A percentile compares a stretch with the other conserved stretches of the same genome.
These are phyloP conservation scores for Sphagnurus paluster DNA, from an alignment of 1,284 basidiomycete genomes.

Conservation along the genomic window DNA sequence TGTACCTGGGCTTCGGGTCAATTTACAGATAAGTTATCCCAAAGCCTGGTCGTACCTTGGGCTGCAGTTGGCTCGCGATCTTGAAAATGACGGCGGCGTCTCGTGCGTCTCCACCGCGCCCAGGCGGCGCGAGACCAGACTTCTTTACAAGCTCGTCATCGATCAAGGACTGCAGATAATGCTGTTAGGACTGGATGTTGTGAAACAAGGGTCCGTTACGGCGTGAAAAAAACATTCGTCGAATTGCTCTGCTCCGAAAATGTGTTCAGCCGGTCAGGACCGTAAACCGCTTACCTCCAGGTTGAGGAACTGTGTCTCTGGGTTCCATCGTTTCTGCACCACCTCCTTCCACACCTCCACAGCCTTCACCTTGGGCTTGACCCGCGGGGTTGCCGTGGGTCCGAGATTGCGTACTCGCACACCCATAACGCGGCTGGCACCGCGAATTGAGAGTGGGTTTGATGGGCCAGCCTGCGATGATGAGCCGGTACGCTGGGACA, in stretches of 20 bases:
- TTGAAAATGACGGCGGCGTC: conserved; percentile 86
- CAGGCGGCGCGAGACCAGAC: conserved; percentile 65
- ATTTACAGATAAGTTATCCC: no score
- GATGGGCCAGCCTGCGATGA: conserved; percentile 36
- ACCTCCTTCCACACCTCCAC: conserved; percentile 72
- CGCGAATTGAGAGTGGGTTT: conserved; percentile 54
- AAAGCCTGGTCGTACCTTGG: conserved; percentile 53
- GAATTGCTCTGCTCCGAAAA: conserved; percentile 21
- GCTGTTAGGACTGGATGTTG: conserved; percentile 25
- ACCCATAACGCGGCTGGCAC: conserved; percentile 50
- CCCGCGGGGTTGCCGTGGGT: conserved; percentile 1
- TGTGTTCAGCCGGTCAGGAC: conserved; percentile 18
- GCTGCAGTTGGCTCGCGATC: conserved; percentile 75
- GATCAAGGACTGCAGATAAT: conserved; percentile 45
- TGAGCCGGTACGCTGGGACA: conserved; percentile 38
- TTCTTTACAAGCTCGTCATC: conserved; percentile 74
- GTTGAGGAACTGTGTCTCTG: conserved; percentile 71
- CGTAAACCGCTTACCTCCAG: conserved; percentile 61
- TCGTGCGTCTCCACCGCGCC: conserved; percentile 57
- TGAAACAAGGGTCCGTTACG: conserved; percentile 14
- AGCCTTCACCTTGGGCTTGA: conserved; percentile 32
- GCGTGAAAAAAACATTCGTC: conserved; percentile 12
- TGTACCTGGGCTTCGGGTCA: no score
- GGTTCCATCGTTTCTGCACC: conserved; percentile 68
- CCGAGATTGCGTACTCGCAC: conserved; percentile 22